Conservation (phyloP, 345 rosid genomes). For the Turnera subulata region DNA sequence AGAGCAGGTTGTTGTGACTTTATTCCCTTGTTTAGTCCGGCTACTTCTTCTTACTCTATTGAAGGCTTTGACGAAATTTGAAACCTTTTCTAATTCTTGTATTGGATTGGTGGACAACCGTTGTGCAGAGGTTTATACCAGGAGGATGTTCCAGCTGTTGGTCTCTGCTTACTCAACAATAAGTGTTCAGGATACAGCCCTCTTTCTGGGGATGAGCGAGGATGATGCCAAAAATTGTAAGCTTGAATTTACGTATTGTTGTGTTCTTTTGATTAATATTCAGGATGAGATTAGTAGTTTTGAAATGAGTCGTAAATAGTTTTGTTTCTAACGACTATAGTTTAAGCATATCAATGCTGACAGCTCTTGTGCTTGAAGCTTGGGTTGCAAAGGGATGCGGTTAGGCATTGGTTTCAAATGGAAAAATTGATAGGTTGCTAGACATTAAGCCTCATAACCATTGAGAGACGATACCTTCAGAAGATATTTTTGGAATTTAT, state of each 20-base stretch:
- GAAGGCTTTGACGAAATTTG: neutral
- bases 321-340: neutral
- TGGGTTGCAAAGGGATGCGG: neutral
- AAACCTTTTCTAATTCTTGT: neutral
- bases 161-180: constrained; percentile 84
- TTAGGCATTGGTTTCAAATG: too few relatives aligned
- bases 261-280: neutral
- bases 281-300: neutral
- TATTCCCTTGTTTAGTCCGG: neutral
- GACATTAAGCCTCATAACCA: too few relatives aligned
- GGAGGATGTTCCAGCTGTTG: constrained; percentile 73
- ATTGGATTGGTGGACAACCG: neutral
- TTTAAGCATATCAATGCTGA: neutral
- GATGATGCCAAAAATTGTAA: constrained; percentile 72
- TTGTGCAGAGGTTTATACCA: constrained; percentile 62
- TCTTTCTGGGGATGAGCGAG: constrained; percentile 84
- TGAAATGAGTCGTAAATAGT: neutral
- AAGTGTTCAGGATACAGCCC: constrained; percentile 62
- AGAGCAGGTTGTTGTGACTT: neutral
- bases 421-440: too few relatives aligned
- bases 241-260: constrained; percentile 18
- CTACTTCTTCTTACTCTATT: neutral
- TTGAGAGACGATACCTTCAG: too few relatives aligned
- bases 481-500: too few relatives aligned
- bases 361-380: neutral